Conservation (phyloP, 331 rosid genomes). For the Rhamnella rubrinervis region DNA sequence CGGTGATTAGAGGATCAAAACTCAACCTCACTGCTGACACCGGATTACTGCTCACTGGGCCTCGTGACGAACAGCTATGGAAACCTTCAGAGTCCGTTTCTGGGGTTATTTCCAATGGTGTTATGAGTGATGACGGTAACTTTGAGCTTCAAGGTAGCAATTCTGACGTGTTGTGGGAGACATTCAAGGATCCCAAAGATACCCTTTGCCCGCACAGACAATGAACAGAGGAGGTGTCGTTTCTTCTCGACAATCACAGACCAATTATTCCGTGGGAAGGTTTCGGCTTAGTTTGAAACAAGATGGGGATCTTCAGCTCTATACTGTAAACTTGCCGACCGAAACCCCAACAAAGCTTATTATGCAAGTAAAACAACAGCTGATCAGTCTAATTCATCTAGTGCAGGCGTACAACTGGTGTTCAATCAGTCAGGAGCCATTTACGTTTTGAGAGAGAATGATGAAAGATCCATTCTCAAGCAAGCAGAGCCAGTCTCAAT, state of each 20-base stretch:
- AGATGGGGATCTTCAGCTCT: slow-evolving; percentile 44
- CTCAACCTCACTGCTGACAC: slow-evolving; percentile 23
- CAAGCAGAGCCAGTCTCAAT: background rate
- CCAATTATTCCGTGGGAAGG: slow-evolving; percentile 34
- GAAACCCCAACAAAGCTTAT: slow-evolving; percentile 20
- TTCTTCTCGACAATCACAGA: slow-evolving; percentile 23
- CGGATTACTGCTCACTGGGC: slow-evolving; percentile 44
- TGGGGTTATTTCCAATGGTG: slow-evolving; percentile 23
- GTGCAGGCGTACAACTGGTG: slow-evolving; percentile 31
- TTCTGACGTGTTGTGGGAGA: slow-evolving; percentile 34
- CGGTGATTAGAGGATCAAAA: slow-evolving; percentile 40
- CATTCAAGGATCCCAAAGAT: slow-evolving; percentile 34
- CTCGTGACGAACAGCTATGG: slow-evolving; percentile 42
- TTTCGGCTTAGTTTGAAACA: slow-evolving; percentile 33
- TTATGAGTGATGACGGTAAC: slow-evolving; percentile 48
- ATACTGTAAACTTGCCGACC: slow-evolving; percentile 43
- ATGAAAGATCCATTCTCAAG: background rate
- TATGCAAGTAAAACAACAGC: background rate
- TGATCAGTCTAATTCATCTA: background rate
- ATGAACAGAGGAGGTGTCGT: slow-evolving; percentile 22
- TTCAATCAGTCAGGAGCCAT: slow-evolving; percentile 39
- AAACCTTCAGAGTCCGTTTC: background rate
- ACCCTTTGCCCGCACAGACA: slow-evolving; percentile 47
- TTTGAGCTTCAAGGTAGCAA: slow-evolving; percentile 24
- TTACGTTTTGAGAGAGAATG: slow-evolving; percentile 32